These are phyloP conservation scores for Diaporthe amygdali DNA, from an alignment of 2,329 filamentous ascomycete genomes.

Conservation along the genomic window DNA sequence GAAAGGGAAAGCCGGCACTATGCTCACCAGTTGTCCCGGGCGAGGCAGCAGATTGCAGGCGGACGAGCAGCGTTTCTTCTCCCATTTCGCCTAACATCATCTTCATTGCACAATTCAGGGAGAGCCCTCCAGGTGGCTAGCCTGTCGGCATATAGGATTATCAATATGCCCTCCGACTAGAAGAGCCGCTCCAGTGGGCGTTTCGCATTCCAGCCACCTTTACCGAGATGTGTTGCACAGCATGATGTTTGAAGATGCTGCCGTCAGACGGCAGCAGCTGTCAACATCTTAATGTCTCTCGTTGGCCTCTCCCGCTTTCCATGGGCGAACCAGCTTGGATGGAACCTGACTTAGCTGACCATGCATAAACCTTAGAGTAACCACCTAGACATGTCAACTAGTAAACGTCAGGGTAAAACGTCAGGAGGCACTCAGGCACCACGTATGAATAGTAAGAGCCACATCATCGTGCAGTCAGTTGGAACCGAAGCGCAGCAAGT, in stretches of 20 bases:
- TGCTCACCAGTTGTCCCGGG: neutral
- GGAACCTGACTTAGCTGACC: neutral
- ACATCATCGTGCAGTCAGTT: slow-evolving; percentile 9
- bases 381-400: neutral
- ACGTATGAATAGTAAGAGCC: neutral
- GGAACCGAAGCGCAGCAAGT: neutral
- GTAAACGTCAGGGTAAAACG: neutral
- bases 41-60: neutral
- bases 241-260: slow-evolving; percentile 19
- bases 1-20: neutral
- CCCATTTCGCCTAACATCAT: neutral
- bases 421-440: neutral
- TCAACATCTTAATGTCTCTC: slow-evolving; percentile 11
- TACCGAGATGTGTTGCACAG: slow-evolving; percentile 3
- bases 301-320: neutral
- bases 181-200: neutral
- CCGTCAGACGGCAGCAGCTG: slow-evolving; percentile 20
- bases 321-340: slow-evolving; percentile 1
- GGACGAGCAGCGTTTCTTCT: neutral
- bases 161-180: neutral
- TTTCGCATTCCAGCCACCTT: slow-evolving; percentile 1
- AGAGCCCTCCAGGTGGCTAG: neutral
- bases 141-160: neutral
- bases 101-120: neutral
- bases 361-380: neutral